These are phyloP conservation scores for Aulographum hederae DNA, from an alignment of 2,329 filamentous ascomycete genomes.

Conservation along the genomic window DNA sequence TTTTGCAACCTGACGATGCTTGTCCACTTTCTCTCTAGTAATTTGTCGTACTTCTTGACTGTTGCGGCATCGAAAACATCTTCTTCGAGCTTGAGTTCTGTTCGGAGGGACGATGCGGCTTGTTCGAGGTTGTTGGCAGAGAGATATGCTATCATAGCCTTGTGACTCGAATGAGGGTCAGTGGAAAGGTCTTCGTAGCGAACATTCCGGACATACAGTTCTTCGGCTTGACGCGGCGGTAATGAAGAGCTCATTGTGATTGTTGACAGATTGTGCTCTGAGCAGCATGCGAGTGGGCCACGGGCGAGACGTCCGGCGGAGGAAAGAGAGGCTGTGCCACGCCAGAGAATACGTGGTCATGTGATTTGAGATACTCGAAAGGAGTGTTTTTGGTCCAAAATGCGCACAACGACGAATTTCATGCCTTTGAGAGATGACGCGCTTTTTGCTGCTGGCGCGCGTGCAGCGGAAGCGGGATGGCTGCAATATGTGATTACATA, in stretches of 20 bases:
- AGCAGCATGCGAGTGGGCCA: too few relatives aligned
- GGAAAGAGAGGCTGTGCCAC: too few relatives aligned
- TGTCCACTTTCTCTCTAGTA: conserved; percentile 98
- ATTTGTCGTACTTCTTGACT: conserved; percentile 81
- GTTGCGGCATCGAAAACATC: conserved; percentile 56
- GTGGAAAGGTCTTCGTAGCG: background rate
- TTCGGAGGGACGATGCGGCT: conserved; percentile 51
- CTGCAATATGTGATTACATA: too few relatives aligned
- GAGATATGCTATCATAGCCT: conserved; percentile 83
- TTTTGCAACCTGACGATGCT: conserved; percentile 88
- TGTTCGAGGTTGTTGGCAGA: conserved; percentile 52
- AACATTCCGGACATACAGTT: conserved; percentile 45
- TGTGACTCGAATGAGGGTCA: conserved; percentile 43
- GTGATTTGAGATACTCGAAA: too few relatives aligned
- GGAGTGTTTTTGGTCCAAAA: too few relatives aligned
- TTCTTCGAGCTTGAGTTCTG: conserved; percentile 58
- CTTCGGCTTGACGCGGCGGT: conserved; percentile 67
- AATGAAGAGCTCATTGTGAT: conserved; percentile 54
- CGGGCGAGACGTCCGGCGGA: too few relatives aligned
- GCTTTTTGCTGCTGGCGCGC: too few relatives aligned
- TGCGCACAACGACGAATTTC: too few relatives aligned
- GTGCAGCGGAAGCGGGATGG: too few relatives aligned
- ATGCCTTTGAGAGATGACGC: too few relatives aligned
- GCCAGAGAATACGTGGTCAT: too few relatives aligned
- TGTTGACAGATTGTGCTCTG: too few relatives aligned